Evolutionary conservation across 1,284 basidiomycete species (phyloP), one percentile per base, ranked within the genome.

Genomic region (Microbotryum violaceum): DNA sequence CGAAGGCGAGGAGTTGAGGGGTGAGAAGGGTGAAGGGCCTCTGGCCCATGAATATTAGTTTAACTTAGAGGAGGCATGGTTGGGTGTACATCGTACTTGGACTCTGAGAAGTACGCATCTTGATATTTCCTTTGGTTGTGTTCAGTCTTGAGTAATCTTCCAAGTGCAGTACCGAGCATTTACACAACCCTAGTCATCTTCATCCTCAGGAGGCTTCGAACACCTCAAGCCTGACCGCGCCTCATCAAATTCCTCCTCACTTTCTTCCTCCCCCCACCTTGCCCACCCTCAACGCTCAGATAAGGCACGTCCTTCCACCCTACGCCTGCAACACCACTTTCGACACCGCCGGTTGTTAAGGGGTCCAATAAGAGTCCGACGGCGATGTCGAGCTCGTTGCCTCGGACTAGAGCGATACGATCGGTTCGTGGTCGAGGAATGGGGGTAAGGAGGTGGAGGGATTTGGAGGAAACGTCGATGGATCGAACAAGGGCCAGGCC

Each of bases 241-340:
- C 91, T 80, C 89, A 93, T 91, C 71, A 97, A 74, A 77, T 96
- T 96, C 73, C 91, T 80, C 73, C 92, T 81, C 53, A 91, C 83
- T 51, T 85, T 78, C 70, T 87, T 79, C 70, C 81, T 83, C 64
- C 87, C 87, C 8, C 80, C 83, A 6, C 90, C 88, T 47, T 70
- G 74, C 6, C 82, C 83, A 54, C 82, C 81, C 80, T 68, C 81
- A 82, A 0, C 85, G 85, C 85, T 85, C 70, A 97, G 76, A 77
- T 84, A 97, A 21, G 92, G 91, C 49, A 90, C 84, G 42, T 81
- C 80, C 4, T 77, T 80, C 69, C 77, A 81, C 58, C 83, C 81
- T 29, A 82, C 77, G 1, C 84, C 85, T 0, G 73, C 73, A 67
- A 57, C 72, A 3, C 71, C 79, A 21, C 75, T 44, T 77, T 78